A percentile compares a stretch with the other conserved stretches of the same genome.
phyloP scores from a whole-genome alignment of 2,329 filamentous ascomycete species.

The Fusarium duplospermum region DNA sequence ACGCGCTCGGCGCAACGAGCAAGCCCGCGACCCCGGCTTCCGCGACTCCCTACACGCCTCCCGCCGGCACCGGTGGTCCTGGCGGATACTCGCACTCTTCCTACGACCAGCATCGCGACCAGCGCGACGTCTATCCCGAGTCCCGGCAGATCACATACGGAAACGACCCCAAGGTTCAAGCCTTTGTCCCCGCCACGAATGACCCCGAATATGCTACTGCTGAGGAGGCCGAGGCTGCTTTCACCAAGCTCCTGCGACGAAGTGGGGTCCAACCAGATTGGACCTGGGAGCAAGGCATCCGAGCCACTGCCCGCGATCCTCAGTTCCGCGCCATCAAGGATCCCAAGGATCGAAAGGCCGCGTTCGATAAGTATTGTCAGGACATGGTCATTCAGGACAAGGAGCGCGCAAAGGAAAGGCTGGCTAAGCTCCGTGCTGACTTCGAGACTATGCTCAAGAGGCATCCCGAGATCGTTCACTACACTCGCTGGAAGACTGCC shows the following conservation, averaged over 20 bases:
- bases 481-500: slow-evolving; percentile 96
- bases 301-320: slow-evolving; percentile 86
- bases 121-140: slow-evolving; percentile 59
- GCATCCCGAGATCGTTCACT: slow-evolving; percentile 96
- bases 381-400: slow-evolving; percentile 93
- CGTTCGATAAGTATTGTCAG: slow-evolving; percentile 94
- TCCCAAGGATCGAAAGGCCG: slow-evolving; percentile 87
- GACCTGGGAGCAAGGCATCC: slow-evolving; percentile 91
- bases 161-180: slow-evolving; percentile 66
- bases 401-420: slow-evolving; percentile 91
- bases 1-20: slow-evolving; percentile 72
- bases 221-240: slow-evolving; percentile 93
- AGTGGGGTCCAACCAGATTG: slow-evolving; percentile 90
- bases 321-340: slow-evolving; percentile 95
- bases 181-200: slow-evolving; percentile 71
- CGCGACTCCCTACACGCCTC: slow-evolving; percentile 56
- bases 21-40: slow-evolving; percentile 56
- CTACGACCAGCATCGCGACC: slow-evolving; percentile 54
- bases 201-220: slow-evolving; percentile 83
- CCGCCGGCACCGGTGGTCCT: slow-evolving; percentile 37
- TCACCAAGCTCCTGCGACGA: slow-evolving; percentile 88
- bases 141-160: slow-evolving; percentile 69
- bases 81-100: slow-evolving; percentile 51
- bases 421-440: slow-evolving; percentile 90
- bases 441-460: slow-evolving; percentile 96